Base-by-base conservation (phyloP, 768 basidiomycete genomes). In the Xerocomellus dryophilus region DNA sequence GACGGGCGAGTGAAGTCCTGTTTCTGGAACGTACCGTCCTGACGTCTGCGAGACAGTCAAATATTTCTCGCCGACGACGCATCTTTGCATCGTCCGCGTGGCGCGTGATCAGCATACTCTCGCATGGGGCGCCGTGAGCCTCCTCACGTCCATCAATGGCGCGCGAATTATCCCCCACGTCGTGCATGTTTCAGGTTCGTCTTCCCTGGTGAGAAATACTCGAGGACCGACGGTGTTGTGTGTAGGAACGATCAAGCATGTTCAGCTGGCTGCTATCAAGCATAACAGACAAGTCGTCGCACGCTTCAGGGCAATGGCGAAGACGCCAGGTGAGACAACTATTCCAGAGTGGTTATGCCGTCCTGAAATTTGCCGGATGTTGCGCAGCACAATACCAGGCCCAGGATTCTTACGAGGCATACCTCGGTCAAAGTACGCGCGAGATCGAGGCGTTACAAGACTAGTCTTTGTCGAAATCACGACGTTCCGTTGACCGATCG, bases 161-260 rank as follows among this genome's bases (percentile, higher is more conserved):
- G 60, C 70, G 35, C 75, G 72, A 18, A 79, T 81, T 50, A 79
- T 94, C 23, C 92, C 93, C 0, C 78, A 89, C 56, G 85, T 95
- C 5, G 74, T 94, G 0, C 90, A 90, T 61, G 74, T 93, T 14
- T 90, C 90, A 45, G 91, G 91, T 90, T 49, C 31, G 80, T 69
- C 36, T 18, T 21, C 7, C 50, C 39, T n/a, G 43, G 9, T 29
- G 18, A 47, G n/a, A 21, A 27, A 20, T 39, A 23, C n/a, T 12
- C 31, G 10, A 35, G 32, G 17, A 31, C 27, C 12, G 15, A 45
- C 38, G 4, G 35, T 9, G n/a, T 35, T 14, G 10, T 3, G 32
- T 38, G 32, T 55, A 93, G 93, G 93, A 0, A 95, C 92, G 0
- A 88, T 95, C 52, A 92, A 88, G 68, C 91, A 95, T 44, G 82